These are phyloP conservation scores for Xylariaceae sp. DNA, from an alignment of 2,329 filamentous ascomycete genomes.

Conservation along the genomic window DNA sequence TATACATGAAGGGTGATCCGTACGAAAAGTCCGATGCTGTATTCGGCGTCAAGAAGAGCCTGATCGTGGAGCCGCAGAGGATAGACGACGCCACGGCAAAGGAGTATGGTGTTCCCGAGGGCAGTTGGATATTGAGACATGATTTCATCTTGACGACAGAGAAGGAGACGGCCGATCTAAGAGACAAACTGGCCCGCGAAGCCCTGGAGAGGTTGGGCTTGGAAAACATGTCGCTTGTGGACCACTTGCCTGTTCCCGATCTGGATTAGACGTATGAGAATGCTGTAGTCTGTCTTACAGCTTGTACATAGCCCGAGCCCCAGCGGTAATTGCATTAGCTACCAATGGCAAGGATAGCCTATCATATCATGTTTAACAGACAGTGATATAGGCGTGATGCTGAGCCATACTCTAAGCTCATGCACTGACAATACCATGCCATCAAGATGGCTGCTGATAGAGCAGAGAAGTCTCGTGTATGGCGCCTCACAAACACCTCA, in stretches of 20 bases:
- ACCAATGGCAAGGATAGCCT: too few species aligned
- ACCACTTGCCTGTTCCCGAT: conserved; percentile 72
- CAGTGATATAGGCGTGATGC: too few species aligned
- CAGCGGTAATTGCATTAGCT: too few species aligned
- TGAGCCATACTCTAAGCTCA: too few species aligned
- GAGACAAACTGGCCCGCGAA: conserved; percentile 58
- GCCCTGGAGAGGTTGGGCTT: conserved; percentile 62
- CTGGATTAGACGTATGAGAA: conserved; percentile 35
- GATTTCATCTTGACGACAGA: conserved; percentile 75
- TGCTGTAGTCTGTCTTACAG: not conserved
- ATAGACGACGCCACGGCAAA: conserved; percentile 48
- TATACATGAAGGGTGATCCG: conserved; percentile 72
- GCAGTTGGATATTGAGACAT: conserved; percentile 58
- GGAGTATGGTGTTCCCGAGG: conserved; percentile 59
- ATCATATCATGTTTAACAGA: too few species aligned
- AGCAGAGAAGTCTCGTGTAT: too few species aligned
- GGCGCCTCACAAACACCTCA: conserved; percentile 36
- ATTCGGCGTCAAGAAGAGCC: conserved; percentile 78
- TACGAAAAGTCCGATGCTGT: conserved; percentile 82
- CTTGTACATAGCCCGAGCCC: conserved; percentile 4
- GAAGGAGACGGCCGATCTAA: conserved; percentile 60
- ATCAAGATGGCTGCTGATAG: too few species aligned
- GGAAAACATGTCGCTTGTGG: conserved; percentile 66
- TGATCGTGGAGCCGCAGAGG: conserved; percentile 59
- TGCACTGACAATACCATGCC: too few species aligned